phyloP scores from a whole-genome alignment of 1,139 yeast species.

The Yamadazyma spencermartinsiae region DNA sequence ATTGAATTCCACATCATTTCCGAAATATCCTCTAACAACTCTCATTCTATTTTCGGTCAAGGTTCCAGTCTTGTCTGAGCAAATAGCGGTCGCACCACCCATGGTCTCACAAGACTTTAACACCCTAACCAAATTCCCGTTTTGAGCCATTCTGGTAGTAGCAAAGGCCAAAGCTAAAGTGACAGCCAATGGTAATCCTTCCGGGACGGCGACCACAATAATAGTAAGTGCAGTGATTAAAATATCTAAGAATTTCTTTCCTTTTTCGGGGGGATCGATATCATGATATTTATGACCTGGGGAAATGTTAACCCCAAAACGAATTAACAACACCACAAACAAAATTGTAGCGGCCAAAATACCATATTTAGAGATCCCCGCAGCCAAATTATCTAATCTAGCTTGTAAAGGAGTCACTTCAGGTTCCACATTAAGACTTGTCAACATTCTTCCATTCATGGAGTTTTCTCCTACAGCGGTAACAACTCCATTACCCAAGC shows the following conservation, averaged over 20 bases:
- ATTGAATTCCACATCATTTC: slow-evolving; percentile 45
- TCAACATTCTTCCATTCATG: slow-evolving; percentile 88
- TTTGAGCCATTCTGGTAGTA: slow-evolving; percentile 95
- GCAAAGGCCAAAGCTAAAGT: slow-evolving; percentile 96
- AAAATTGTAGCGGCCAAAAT: slow-evolving; percentile 77
- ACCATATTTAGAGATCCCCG: slow-evolving; percentile 92
- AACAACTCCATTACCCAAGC: slow-evolving; percentile 82
- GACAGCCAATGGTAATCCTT: slow-evolving; percentile 95
- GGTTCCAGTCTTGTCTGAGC: slow-evolving; percentile 98
- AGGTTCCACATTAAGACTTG: slow-evolving; percentile 68
- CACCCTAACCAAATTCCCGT: slow-evolving; percentile 93
- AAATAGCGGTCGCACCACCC: slow-evolving; percentile 98
- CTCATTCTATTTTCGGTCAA: slow-evolving; percentile 92
- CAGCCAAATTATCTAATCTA: slow-evolving; percentile 80
- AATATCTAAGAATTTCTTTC: slow-evolving; percentile 79
- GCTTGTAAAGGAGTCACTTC: slow-evolving; percentile 90
- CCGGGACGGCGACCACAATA: slow-evolving; percentile 97
- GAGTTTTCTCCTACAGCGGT: slow-evolving; percentile 91
- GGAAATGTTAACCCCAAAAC: slow-evolving; percentile 70
- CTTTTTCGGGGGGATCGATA: slow-evolving; percentile 69
- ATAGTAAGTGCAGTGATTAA: slow-evolving; percentile 89
- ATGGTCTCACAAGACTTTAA: slow-evolving; percentile 94
- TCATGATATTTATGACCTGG: slow-evolving; percentile 47
- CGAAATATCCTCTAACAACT: slow-evolving; percentile 74
- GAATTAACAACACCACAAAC: slow-evolving; percentile 74